Conservation (phyloP, 768 basidiomycete species). For the Hygrocybe coccinea region DNA sequence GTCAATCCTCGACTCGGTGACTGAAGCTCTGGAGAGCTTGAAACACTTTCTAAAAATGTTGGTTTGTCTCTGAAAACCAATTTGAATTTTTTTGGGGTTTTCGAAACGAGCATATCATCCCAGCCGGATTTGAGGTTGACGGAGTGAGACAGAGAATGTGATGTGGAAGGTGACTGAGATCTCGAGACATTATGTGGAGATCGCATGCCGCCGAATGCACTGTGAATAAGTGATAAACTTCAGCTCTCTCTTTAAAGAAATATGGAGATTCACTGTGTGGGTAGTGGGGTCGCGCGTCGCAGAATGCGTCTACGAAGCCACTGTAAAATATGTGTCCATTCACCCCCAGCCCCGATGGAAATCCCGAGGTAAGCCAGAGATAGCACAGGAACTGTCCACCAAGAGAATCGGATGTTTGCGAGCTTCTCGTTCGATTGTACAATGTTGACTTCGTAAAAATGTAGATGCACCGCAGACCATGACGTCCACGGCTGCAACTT, state of each 20-base stretch:
- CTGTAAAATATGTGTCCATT: constrained; percentile 31
- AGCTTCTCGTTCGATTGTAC: constrained; percentile 23
- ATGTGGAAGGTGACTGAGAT: not conserved
- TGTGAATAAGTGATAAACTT: too few relatives aligned
- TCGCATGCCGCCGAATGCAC: not conserved
- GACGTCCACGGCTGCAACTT: constrained; percentile 37
- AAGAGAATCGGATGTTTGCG: constrained; percentile 26
- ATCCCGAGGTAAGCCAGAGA: constrained; percentile 39
- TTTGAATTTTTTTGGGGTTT: constrained; percentile 20
- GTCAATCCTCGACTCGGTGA: constrained; percentile 13
- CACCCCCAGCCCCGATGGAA: constrained; percentile 36
- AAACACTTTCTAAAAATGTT: not conserved
- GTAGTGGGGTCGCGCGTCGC: constrained; percentile 11
- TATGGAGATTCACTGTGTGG: constrained; percentile 20
- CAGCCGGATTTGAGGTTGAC: constrained; percentile 45
- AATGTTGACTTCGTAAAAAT: constrained; percentile 36
- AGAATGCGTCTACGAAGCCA: constrained; percentile 27
- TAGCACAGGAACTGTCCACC: constrained; percentile 40
- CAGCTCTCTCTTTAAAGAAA: too few relatives aligned
- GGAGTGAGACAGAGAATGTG: not conserved
- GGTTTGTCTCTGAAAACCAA: not conserved
- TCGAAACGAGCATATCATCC: constrained; percentile 43
- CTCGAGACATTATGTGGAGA: not conserved
- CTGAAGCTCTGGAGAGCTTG: not conserved
- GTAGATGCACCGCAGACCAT: constrained; percentile 45